phyloP scores from a whole-genome alignment of 2,329 filamentous ascomycete species.

The Nigrospora sphaerica region DNA sequence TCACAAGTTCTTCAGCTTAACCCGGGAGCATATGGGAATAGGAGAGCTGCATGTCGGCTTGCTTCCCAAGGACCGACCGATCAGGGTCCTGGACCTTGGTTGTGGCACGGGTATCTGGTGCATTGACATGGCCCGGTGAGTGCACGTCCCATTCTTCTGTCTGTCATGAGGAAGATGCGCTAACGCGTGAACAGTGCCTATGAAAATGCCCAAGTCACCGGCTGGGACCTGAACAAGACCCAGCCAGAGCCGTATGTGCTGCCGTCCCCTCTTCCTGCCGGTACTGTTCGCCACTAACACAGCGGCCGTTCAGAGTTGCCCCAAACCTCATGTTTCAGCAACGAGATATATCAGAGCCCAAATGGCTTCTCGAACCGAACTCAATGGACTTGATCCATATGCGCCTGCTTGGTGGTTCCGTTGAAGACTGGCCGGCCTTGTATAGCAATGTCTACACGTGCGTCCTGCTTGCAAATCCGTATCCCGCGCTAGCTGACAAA shows the following conservation, averaged over 20 bases:
- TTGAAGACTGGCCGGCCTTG: conserved; percentile 66
- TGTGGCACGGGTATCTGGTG: conserved; percentile 91
- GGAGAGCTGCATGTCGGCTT: conserved; percentile 25
- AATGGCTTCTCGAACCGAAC: conserved; percentile 40
- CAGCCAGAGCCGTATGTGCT: conserved; percentile 24
- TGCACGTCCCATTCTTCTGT: conserved; percentile 3
- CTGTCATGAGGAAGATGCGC: not conserved
- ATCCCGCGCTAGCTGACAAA: conserved; percentile 9
- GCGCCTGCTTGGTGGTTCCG: conserved; percentile 70
- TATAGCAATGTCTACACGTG: conserved; percentile 66
- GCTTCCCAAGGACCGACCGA: conserved; percentile 20
- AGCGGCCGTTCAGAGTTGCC: conserved; percentile 50
- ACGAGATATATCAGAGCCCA: conserved; percentile 72
- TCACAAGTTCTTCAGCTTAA: conserved; percentile 67
- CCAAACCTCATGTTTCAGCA: conserved; percentile 61
- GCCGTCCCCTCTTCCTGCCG: conserved; percentile 3
- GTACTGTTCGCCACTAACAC: conserved; percentile 7
- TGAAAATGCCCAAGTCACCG: conserved; percentile 19
- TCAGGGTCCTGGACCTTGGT: conserved; percentile 58
- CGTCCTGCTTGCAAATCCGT: conserved; percentile 16
- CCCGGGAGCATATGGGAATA: conserved; percentile 37
- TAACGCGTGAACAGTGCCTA: not conserved
- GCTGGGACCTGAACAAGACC: conserved; percentile 29
- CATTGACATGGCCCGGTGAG: conserved; percentile 75
- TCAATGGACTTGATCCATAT: conserved; percentile 81